Evolutionary conservation across 768 basidiomycete species (phyloP).

Genomic region (Termitomyces heimii): DNA sequence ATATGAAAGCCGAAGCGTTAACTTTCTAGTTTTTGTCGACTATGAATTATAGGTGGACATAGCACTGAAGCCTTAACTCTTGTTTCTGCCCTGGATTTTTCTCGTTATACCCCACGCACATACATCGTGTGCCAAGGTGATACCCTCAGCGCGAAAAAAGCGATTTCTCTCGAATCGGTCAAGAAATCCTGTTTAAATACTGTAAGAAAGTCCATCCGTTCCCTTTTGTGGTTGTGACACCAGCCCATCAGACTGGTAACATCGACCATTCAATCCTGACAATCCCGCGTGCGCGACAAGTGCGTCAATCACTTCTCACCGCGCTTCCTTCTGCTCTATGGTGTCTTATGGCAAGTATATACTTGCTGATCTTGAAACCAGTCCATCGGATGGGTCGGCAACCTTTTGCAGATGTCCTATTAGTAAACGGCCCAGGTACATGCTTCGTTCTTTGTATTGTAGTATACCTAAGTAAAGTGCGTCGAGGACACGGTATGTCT

Average conservation of each 20-base stretch:
- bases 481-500: slow-evolving; percentile 16
- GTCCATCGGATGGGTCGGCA: slow-evolving; percentile 19
- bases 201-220: not conserved
- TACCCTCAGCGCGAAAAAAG: slow-evolving; percentile 68
- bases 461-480: slow-evolving; percentile 65
- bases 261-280: slow-evolving; percentile 44
- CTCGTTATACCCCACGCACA: slow-evolving; percentile 66
- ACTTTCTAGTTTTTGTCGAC: not conserved
- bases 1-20: not conserved
- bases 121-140: slow-evolving; percentile 87
- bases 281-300: slow-evolving; percentile 83
- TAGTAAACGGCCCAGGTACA: slow-evolving; percentile 95
- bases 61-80: slow-evolving; percentile 82
- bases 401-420: slow-evolving; percentile 62
- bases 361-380: slow-evolving; percentile 53
- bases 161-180: slow-evolving; percentile 50
- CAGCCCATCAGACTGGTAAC: slow-evolving; percentile 2
- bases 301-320: slow-evolving; percentile 75
- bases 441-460: slow-evolving; percentile 75
- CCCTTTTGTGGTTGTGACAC: not conserved
- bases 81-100: slow-evolving; percentile 65
- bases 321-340: slow-evolving; percentile 57
- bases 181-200: slow-evolving; percentile 7
- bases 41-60: slow-evolving; percentile 70
- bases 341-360: slow-evolving; percentile 59